These are phyloP conservation scores for Earliella scabrosa DNA, from an alignment of 1,284 basidiomycete genomes.

Conservation along the genomic window DNA sequence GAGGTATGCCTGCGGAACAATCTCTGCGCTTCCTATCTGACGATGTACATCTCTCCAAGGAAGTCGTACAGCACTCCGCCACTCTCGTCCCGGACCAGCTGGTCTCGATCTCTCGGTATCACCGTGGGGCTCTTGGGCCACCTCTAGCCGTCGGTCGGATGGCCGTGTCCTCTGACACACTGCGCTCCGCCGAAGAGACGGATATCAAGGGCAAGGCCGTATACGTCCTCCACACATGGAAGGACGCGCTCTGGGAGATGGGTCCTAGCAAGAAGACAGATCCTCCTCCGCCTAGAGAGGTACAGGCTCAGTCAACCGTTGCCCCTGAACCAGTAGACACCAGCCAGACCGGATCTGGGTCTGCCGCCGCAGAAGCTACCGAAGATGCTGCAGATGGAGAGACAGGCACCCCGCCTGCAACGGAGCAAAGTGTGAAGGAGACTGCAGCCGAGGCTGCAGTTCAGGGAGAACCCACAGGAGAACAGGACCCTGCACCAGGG, in stretches of 20 bases:
- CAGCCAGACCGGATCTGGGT: no score
- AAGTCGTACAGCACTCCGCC: slow-evolving; percentile 61
- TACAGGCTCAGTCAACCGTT: background rate
- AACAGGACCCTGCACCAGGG: slow-evolving; percentile 8
- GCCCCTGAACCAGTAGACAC: background rate
- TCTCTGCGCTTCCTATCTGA: background rate
- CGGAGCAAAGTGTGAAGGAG: no score
- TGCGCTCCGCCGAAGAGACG: slow-evolving; percentile 39
- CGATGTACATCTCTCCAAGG: slow-evolving; percentile 4
- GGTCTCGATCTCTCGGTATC: slow-evolving; percentile 61
- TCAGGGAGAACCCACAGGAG: no score
- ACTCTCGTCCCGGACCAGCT: slow-evolving; percentile 50
- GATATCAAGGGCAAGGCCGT: slow-evolving; percentile 78
- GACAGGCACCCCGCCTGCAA: no score
- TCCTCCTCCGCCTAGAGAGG: slow-evolving; percentile 40
- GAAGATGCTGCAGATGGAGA: no score
- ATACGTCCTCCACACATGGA: slow-evolving; percentile 68
- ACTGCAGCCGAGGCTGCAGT: background rate
- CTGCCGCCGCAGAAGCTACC: no score
- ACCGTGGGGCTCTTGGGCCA: slow-evolving; percentile 42
- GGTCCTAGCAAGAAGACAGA: slow-evolving; percentile 62
- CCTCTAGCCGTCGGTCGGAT: slow-evolving; percentile 76
- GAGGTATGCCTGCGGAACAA: slow-evolving; percentile 52
- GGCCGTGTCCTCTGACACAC: slow-evolving; percentile 55
- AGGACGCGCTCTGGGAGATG: slow-evolving; percentile 73